Percentiles rank a stretch among this genome's conserved stretches.
These are phyloP conservation scores for Heritiera littoralis DNA, from an alignment of 345 rosid genomes.

Conservation along the genomic window DNA sequence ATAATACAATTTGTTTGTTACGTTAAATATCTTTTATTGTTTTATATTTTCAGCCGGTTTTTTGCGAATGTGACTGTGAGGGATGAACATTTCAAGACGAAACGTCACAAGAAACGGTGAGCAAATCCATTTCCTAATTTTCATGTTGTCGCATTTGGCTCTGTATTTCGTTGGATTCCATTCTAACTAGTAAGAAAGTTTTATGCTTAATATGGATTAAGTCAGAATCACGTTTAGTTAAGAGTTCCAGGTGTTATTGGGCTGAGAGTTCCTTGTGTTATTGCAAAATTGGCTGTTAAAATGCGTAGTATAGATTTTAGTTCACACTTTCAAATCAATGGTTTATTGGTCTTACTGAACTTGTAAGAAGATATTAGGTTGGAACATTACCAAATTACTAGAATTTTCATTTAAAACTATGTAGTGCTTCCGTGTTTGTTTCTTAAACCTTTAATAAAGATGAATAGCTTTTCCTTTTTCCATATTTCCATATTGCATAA, in stretches of 20 bases:
- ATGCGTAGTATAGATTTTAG: neutral
- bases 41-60: slow-evolving; percentile 60
- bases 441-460: neutral
- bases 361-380: neutral
- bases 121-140: neutral
- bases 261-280: neutral
- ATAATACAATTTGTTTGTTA: neutral
- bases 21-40: neutral
- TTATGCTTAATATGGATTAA: neutral
- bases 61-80: slow-evolving; percentile 62
- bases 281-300: neutral
- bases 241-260: neutral
- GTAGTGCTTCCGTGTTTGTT: neutral
- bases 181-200: neutral
- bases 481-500: neutral
- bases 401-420: neutral
- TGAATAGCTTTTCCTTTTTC: neutral
- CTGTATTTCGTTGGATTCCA: neutral
- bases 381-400: neutral
- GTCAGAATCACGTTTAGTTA: neutral
- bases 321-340: neutral
- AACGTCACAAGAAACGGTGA: slow-evolving; percentile 90
- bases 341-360: neutral
- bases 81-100: slow-evolving; percentile 87
- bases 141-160: neutral